Base-by-base conservation (phyloP, 805 yeast species). In the Yueomyces sinensis region DNA sequence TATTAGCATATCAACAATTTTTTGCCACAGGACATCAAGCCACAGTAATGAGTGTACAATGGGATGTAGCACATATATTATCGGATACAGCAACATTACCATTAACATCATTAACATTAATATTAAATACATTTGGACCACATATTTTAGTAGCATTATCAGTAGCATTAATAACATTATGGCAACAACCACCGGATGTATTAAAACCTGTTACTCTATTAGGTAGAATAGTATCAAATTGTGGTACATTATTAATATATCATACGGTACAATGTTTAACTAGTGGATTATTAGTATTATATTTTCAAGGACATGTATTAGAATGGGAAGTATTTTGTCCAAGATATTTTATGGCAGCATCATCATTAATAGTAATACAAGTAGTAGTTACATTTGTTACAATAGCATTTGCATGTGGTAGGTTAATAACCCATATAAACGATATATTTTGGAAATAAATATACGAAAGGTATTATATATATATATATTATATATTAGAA, bases 251-350 rank as follows among this genome's bases (percentile, higher is more conserved):
- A 31, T 46, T 82, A 23, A 68, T 80, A 5, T 80, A 83, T 49
- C 83, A 82, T 44, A 70, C 83, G 3, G 62, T 77, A 24, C 59
- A 81, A 13, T 74, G 91, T 27, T 59, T 81, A 37, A 71, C 82
- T 34, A 73, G 93, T n/a, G 73, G 84, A 54, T 62, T 81, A 9
- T 84, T 84, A 66, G 86, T 94, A 0, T 76, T 84, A 11, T 72
- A 77, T 45, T 82, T 89, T 56, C 72, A 94, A 50, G 70, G 99
- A 43, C 99, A 91, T 60, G 66, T 91, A 46, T 91, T 91, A 98
- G 95, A 93, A 18, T 91, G 98, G 98, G 91, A 91, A 61, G 82
- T 91, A 23, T 91, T 91, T 61, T 96, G 97, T 1, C 99, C 99
- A 4, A 67, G 97, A 42, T 89, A 75, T 60, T 80, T 89, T 82